Evolutionary conservation across 192 early-diverging fungal genomes (phyloP).

Genomic region (Rhizoclosmatium globosum): DNA sequence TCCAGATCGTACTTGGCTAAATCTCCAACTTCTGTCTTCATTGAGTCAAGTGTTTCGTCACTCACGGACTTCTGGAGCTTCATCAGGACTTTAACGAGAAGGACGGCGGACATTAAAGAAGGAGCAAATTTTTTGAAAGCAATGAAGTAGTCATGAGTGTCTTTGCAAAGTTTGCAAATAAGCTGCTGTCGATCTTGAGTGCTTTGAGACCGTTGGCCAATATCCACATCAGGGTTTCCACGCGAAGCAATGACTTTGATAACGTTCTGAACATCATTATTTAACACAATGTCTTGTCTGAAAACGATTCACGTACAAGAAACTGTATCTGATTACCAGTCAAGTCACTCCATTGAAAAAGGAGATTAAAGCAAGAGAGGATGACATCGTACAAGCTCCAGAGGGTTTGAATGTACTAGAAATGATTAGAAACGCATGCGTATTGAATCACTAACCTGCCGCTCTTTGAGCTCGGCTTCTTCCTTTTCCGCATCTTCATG

Average conservation of each 20-base stretch:
- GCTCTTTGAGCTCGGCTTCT: not conserved
- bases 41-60: not conserved
- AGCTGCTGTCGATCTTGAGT: not conserved
- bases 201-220: not conserved
- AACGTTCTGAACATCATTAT: not conserved
- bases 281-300: not conserved
- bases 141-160: slow-evolving; percentile 25
- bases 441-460: no score
- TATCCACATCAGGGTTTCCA: slow-evolving; percentile 19
- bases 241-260: slow-evolving; percentile 21
- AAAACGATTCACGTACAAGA: not conserved
- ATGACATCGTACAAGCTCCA: slow-evolving; percentile 9
- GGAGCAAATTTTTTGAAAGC: slow-evolving; percentile 33
- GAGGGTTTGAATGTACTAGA: not conserved
- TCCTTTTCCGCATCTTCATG: slow-evolving; percentile 11
- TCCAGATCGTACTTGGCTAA: slow-evolving; percentile 13
- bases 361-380: slow-evolving; percentile 18
- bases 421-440: no score
- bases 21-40: slow-evolving; percentile 6
- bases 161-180: slow-evolving; percentile 2
- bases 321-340: not conserved
- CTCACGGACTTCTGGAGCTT: not conserved
- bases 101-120: slow-evolving; percentile 16
- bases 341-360: slow-evolving; percentile 23
- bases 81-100: slow-evolving; percentile 20